Evolutionary conservation across 306 rosid genomes (phyloP), one percentile per base, ranked within the genome.

Genomic region (Aeschynomene evenia): DNA sequence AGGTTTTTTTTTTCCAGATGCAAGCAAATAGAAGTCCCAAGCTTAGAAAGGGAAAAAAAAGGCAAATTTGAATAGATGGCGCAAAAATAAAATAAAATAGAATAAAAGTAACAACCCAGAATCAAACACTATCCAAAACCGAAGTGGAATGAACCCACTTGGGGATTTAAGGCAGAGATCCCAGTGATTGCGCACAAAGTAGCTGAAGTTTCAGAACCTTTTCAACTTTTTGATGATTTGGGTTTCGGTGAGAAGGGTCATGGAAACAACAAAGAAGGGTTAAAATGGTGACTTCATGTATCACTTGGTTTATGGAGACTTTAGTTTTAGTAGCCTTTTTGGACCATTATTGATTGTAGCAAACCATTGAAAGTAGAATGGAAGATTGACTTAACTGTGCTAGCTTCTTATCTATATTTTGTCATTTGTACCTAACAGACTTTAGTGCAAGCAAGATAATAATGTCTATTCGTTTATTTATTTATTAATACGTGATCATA

Each of bases 311-410:
- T 43, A 45, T 29, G 80, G 75, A 22, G 59, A 53, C 42, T 70
- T 73, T 49, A 8, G 60, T 49, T 55, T 15, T 26, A 16, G 51
- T 46, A 19, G 91, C 71, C 87, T 63, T 71, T 80, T 46, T 66
- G 77, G 86, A 78, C 95, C 36, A 24, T 40, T 45, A 21, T 19
- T 45, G 51, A 21, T 19, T 45, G 51, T 15, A 29, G 33, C 48
- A 28, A 48, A 45, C 66, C 55, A 51, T 57, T 6, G 68, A 72
- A 74, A 36, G 74, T 34, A 29, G 21, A 49, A 36, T 54, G 51
- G 71, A 70, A 54, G 74, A 68, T 77, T 81, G 89, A 85, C 82
- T 68, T 58, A 51, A 36, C 20, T 21, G 37, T 55, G 6, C 26
- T 5, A 4, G 7, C 23, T 63, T 22, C 34, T 43, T 59, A 6